Conservation (phyloP, 2,329 filamentous ascomycete genomes). For the Sclerotinia borealis region DNA sequence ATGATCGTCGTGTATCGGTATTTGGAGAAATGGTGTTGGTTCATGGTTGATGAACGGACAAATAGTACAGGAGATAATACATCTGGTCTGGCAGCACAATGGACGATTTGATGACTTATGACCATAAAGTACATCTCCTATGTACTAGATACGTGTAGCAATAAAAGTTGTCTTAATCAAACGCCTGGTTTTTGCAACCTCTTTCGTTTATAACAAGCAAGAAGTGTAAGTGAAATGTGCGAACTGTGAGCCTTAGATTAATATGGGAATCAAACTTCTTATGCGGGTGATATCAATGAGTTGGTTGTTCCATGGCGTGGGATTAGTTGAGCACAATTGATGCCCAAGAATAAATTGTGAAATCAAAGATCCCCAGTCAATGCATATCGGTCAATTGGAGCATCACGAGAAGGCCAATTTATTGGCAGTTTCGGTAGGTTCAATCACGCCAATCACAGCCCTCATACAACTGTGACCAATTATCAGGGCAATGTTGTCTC, state of each 20-base stretch:
- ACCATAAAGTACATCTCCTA: background rate
- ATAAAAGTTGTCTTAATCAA: background rate
- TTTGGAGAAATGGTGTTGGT: background rate
- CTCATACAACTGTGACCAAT: background rate
- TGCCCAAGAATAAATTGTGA: background rate
- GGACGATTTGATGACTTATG: background rate
- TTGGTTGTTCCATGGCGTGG: background rate
- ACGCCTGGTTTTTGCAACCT: background rate
- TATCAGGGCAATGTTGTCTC: background rate
- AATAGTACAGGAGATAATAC: background rate
- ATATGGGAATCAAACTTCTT: background rate
- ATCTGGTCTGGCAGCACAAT: background rate
- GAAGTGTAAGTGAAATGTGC: background rate
- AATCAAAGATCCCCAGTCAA: background rate
- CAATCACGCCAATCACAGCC: conserved; percentile 3
- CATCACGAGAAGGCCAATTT: background rate
- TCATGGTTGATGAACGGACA: background rate
- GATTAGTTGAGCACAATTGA: background rate
- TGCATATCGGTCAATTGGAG: conserved; percentile 2
- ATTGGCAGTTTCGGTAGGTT: background rate
- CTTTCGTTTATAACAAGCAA: background rate
- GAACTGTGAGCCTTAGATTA: background rate
- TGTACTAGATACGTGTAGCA: background rate
- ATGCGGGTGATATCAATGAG: background rate
- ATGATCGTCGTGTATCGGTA: background rate